phyloP scores from a whole-genome alignment of 371 early-diverging fungal species.

The Basidiobolus meristosporus region DNA sequence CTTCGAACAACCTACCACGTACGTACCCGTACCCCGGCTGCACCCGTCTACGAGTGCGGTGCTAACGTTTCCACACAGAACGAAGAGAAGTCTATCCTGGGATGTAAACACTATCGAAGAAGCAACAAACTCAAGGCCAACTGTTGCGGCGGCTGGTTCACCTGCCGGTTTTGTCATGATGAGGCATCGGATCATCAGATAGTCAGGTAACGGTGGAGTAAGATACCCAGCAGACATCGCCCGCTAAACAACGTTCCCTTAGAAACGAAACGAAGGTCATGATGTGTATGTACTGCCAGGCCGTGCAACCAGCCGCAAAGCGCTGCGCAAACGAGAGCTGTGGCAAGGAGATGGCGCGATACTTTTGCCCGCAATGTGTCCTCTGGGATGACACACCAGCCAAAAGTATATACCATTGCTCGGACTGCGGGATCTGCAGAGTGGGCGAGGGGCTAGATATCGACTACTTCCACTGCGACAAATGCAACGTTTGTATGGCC shows the following conservation, averaged over 20 bases:
- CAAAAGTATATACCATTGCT: conserved; percentile 81
- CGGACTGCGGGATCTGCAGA: conserved; percentile 85
- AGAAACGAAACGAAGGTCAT: conserved; percentile 62
- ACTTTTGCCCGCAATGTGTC: conserved; percentile 87
- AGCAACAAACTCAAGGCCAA: conserved; percentile 71
- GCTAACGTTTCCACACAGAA: too few relatives aligned
- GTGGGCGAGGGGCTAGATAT: conserved; percentile 57
- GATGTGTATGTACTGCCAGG: conserved; percentile 82
- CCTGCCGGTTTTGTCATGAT: conserved; percentile 96
- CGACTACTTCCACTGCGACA: conserved; percentile 88
- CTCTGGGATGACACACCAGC: conserved; percentile 77
- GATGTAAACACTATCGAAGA: conserved; percentile 90
- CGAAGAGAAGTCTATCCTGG: conserved; percentile 26
- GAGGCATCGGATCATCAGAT: conserved; percentile 70
- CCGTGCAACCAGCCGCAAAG: conserved; percentile 62
- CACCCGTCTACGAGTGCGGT: neutral
- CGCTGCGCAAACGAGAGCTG: conserved; percentile 46
- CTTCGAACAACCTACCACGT: too few relatives aligned
- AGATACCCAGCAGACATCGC: neutral
- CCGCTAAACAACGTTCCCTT: neutral
- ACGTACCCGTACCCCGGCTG: too few relatives aligned
- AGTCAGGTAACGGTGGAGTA: conserved; percentile 33
- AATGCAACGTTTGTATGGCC: conserved; percentile 85
- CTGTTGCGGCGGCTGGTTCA: conserved; percentile 78
- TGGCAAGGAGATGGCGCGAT: conserved; percentile 33